These are phyloP conservation scores for Sporothrix inflata DNA, from an alignment of 2,329 filamentous ascomycete genomes.

Conservation along the genomic window DNA sequence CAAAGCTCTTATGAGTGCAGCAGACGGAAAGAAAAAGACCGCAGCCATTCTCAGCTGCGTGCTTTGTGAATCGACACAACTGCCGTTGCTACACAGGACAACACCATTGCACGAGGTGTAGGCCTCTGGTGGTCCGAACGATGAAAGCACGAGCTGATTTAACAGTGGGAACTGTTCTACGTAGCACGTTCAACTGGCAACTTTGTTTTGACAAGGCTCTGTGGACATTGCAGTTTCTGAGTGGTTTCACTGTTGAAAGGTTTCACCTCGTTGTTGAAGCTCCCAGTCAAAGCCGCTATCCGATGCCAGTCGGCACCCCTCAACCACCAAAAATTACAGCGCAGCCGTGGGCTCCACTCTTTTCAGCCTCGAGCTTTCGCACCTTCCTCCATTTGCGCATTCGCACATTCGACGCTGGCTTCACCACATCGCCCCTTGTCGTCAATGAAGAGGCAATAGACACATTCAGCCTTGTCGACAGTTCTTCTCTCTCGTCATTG, in stretches of 20 bases:
- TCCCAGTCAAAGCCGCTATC: not conserved
- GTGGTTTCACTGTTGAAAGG: not conserved
- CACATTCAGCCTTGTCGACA: not conserved
- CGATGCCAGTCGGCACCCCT: not conserved
- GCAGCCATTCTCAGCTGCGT: not conserved
- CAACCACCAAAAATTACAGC: not conserved
- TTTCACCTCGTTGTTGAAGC: not conserved
- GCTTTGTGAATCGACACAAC: not conserved
- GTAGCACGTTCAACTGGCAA: not conserved
- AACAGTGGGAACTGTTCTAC: not conserved
- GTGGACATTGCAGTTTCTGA: not conserved
- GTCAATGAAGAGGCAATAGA: not conserved
- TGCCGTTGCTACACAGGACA: not conserved
- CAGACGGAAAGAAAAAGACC: too few species aligned
- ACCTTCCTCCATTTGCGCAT: not conserved
- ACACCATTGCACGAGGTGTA: not conserved
- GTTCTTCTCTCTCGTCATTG: not conserved
- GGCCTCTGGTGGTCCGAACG: not conserved
- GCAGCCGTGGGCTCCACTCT: not conserved
- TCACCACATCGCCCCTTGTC: not conserved
- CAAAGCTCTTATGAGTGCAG: too few species aligned
- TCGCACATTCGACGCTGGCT: not conserved
- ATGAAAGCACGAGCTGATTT: not conserved
- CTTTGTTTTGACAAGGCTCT: not conserved
- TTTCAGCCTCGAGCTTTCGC: constrained; percentile 11